A percentile compares a stretch with the other conserved stretches of the same genome.
Conservation (phyloP, 1,284 basidiomycete genomes). For the Stereum hirsutum region DNA sequence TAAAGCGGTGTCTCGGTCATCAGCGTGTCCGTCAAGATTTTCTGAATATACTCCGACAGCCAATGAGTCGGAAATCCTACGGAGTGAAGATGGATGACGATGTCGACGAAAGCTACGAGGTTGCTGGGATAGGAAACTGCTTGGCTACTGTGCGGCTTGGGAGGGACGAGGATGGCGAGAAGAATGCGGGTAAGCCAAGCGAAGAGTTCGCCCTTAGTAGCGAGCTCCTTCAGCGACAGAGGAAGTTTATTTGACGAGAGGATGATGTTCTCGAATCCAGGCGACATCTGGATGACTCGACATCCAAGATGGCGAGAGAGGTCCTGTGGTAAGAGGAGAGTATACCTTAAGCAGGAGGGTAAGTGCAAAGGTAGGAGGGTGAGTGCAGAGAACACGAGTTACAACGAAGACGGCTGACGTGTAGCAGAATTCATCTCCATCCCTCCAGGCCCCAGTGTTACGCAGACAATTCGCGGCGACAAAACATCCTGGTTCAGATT, state of each 20-base stretch:
- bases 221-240: constrained; percentile 19
- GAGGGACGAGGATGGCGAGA: constrained; percentile 20
- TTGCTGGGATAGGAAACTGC: constrained; percentile 28
- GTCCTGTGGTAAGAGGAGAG: constrained; percentile 18
- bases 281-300: constrained; percentile 11
- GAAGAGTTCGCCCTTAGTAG: constrained; percentile 21
- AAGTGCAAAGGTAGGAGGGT: no score
- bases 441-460: constrained; percentile 17
- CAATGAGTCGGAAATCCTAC: constrained; percentile 27
- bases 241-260: constrained; percentile 13
- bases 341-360: constrained; percentile 20
- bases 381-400: not conserved
- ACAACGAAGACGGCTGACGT: constrained; percentile 20
- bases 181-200: constrained; percentile 30
- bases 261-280: not conserved
- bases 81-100: constrained; percentile 26
- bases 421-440: constrained; percentile 20
- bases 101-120: constrained; percentile 23
- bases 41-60: constrained; percentile 25
- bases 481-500: constrained; percentile 15
- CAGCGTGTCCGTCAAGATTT: constrained; percentile 19
- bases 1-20: constrained; percentile 20
- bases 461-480: constrained; percentile 22
- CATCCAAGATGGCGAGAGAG: constrained; percentile 21
- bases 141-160: not conserved